A percentile compares a stretch with the other conserved stretches of the same genome.
Evolutionary conservation across 345 rosid species (phyloP).

Genomic region (Microcos paniculata): DNA sequence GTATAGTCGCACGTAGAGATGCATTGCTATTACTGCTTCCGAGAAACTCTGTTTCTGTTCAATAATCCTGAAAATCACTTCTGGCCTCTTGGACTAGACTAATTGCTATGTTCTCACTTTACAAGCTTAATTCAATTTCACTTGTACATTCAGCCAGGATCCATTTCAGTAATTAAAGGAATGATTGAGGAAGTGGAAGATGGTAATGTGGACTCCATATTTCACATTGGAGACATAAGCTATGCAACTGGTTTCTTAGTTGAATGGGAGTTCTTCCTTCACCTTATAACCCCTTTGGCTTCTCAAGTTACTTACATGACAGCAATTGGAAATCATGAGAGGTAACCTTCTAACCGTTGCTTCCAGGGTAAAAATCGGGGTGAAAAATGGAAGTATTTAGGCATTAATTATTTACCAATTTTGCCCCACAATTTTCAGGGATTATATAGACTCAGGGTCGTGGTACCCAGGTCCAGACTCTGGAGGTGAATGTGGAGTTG

Average conservation of each 20-base stretch:
- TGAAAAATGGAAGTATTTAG: background rate
- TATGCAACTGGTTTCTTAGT: constrained; percentile 76
- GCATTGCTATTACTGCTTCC: background rate
- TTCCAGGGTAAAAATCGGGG: too few relatives aligned
- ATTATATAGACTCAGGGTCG: constrained; percentile 49
- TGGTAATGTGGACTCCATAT: constrained; percentile 55
- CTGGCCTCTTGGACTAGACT: too few relatives aligned
- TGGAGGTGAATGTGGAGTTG: constrained; percentile 75
- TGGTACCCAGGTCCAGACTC: constrained; percentile 53
- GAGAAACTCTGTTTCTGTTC: too few relatives aligned
- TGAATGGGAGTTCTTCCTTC: constrained; percentile 75
- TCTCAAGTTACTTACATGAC: constrained; percentile 72
- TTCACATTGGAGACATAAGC: constrained; percentile 82
- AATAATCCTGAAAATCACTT: too few relatives aligned
- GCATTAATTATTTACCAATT: background rate
- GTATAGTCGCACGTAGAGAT: constrained; percentile 18
- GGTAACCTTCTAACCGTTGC: constrained; percentile 41
- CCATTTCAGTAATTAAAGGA: constrained; percentile 54
- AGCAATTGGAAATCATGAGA: constrained; percentile 75
- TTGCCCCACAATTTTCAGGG: constrained; percentile 29
- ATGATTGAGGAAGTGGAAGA: constrained; percentile 41
- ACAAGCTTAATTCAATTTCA: background rate
- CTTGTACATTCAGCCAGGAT: constrained; percentile 49
- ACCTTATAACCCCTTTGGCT: constrained; percentile 56
- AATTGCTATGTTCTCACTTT: background rate